Evolutionary conservation across 345 rosid species (phyloP).

Genomic region (Acer saccharum): DNA sequence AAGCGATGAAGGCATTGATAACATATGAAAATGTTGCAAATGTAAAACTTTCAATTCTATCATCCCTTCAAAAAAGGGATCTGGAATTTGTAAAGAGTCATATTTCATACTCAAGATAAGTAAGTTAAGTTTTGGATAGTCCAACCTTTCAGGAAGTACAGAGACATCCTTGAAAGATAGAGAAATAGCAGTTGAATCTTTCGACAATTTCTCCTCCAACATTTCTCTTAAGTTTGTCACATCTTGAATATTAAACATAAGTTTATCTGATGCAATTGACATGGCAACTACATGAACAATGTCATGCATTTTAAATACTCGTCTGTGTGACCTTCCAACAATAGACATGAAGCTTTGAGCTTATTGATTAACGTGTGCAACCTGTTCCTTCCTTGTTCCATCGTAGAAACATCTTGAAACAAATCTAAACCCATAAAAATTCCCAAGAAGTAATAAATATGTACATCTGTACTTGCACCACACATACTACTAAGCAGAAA

Average conservation of each 20-base stretch:
- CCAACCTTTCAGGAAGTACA: conserved; percentile 15
- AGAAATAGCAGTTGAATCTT: conserved; percentile 4
- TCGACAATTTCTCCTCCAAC: not conserved
- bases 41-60: conserved; percentile 28
- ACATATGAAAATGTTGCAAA: not conserved
- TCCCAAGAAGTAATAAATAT: not conserved
- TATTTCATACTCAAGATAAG: not conserved
- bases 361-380: not conserved
- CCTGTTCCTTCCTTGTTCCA: conserved; percentile 9
- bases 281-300: conserved; percentile 18
- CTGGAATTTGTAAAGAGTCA: not conserved
- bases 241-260: not conserved
- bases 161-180: not conserved
- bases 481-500: not conserved
- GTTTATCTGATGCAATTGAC: conserved; percentile 14
- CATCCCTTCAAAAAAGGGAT: conserved; percentile 17
- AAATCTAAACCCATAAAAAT: conserved; percentile 16
- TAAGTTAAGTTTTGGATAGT: conserved; percentile 23
- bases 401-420: not conserved
- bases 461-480: fast-evolving
- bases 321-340: not conserved
- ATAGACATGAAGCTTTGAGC: conserved; percentile 29
- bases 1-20: conserved; percentile 19
- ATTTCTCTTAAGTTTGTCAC: not conserved
- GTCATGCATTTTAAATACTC: conserved; percentile 26